A percentile compares a stretch with the other conserved stretches of the same genome.
Evolutionary conservation across 768 basidiomycete species (phyloP).

Genomic region (Suillus alpinus): DNA sequence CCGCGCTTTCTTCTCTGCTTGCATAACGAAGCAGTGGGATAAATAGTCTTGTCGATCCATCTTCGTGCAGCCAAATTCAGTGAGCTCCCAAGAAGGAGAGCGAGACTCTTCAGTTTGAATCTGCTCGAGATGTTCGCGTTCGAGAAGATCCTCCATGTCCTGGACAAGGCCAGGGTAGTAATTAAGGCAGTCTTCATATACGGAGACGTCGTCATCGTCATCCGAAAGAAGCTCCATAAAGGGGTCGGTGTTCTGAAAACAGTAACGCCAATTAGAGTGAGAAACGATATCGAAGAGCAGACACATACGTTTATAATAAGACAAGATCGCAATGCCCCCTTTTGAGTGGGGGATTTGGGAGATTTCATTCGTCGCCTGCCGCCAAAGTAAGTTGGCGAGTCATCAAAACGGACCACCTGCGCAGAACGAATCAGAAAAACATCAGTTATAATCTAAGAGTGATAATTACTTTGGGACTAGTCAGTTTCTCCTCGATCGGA

Average conservation of each 20-base stretch:
- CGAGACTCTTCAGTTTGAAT: slow-evolving; percentile 9
- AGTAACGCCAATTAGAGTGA: slow-evolving; percentile 3
- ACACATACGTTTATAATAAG: slow-evolving; percentile 24
- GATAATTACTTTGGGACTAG: slow-evolving; percentile 17
- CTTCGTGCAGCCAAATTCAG: slow-evolving; percentile 23
- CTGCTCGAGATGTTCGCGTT: slow-evolving; percentile 10
- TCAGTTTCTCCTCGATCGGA: slow-evolving; percentile 9
- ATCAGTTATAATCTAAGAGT: not conserved
- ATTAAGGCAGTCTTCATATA: slow-evolving; percentile 29
- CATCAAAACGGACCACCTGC: slow-evolving; percentile 27
- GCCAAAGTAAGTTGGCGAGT: slow-evolving; percentile 23
- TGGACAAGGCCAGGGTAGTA: slow-evolving; percentile 15
- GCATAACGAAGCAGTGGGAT: slow-evolving; percentile 22
- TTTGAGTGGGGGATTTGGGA: slow-evolving; percentile 8
- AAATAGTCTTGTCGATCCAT: slow-evolving; percentile 27
- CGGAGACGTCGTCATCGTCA: slow-evolving; percentile 17
- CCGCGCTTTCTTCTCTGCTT: slow-evolving; percentile 25
- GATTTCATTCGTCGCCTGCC: slow-evolving; percentile 17
- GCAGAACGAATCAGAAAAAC: not conserved
- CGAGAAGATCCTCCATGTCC: slow-evolving; percentile 19
- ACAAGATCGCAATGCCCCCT: slow-evolving; percentile 26
- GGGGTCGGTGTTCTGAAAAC: slow-evolving; percentile 13
- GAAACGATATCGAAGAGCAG: not conserved
- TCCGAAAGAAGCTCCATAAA: not conserved
- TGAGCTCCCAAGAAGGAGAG: slow-evolving; percentile 27